Percentiles rank a stretch among this genome's conserved stretches.
Conservation (phyloP, 495 filamentous ascomycete genomes). For the Xylaria sp. region DNA sequence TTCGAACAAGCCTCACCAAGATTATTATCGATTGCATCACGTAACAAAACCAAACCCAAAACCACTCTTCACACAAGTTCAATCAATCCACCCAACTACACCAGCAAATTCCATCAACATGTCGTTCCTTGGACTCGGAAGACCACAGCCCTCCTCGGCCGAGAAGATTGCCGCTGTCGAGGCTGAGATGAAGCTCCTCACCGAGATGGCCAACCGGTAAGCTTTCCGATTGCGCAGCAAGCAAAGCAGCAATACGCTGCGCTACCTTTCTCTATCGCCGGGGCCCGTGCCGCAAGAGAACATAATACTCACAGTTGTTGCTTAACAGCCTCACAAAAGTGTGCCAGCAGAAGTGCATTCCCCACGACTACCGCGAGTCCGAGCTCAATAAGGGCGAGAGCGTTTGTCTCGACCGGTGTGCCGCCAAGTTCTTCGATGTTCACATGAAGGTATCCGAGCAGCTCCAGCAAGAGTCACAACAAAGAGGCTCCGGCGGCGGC, state of each 20-base stretch:
- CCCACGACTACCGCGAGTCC: slow-evolving; percentile 86
- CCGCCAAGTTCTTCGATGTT: slow-evolving; percentile 97
- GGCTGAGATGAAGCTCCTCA: slow-evolving; percentile 91
- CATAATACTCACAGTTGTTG: slow-evolving; percentile 18
- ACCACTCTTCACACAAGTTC: background rate
- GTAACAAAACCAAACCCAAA: slow-evolving; percentile 26
- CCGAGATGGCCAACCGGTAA: slow-evolving; percentile 96
- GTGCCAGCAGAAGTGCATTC: slow-evolving; percentile 92
- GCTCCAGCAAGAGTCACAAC: slow-evolving; percentile 57
- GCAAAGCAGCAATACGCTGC: background rate
- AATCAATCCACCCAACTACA: slow-evolving; percentile 20
- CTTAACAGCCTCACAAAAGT: slow-evolving; percentile 77
- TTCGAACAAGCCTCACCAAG: slow-evolving; percentile 8
- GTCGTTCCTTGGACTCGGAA: slow-evolving; percentile 92
- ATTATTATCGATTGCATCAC: slow-evolving; percentile 26
- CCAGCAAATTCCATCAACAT: slow-evolving; percentile 59
- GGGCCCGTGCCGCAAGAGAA: background rate
- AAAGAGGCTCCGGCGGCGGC: slow-evolving; percentile 49
- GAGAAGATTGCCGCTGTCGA: slow-evolving; percentile 96
- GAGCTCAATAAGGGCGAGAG: slow-evolving; percentile 98
- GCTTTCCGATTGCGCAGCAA: background rate
- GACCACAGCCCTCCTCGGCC: slow-evolving; percentile 87
- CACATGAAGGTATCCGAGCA: slow-evolving; percentile 84
- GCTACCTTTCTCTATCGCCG: background rate
- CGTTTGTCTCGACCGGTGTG: slow-evolving; percentile 96